These are phyloP conservation scores for Puccinia coronata DNA, from an alignment of 1,284 basidiomycete species.

Conservation along the genomic window DNA sequence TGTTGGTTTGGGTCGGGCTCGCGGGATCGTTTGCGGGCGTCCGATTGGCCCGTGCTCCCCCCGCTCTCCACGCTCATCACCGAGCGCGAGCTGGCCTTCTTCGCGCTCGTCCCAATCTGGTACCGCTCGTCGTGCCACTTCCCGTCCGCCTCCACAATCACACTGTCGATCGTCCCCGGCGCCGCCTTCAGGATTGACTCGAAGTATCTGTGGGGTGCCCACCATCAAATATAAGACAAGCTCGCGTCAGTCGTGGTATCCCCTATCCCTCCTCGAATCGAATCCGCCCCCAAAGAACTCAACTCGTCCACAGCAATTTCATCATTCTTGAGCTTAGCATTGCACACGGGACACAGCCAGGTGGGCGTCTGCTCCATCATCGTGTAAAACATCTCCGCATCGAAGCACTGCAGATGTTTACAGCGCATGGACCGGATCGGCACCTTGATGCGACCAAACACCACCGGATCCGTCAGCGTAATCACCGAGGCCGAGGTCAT, in stretches of 20 bases:
- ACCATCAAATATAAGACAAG: slow-evolving; percentile 28
- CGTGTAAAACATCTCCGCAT: slow-evolving; percentile 88
- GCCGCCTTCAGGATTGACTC: slow-evolving; percentile 75
- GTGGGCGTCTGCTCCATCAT: slow-evolving; percentile 96
- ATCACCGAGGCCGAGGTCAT: slow-evolving; percentile 68
- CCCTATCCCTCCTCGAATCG: not conserved
- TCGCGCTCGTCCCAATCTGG: slow-evolving; percentile 69
- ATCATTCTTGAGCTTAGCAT: slow-evolving; percentile 72
- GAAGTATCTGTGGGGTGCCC: slow-evolving; percentile 67
- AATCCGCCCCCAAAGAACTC: not conserved
- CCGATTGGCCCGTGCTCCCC: not conserved
- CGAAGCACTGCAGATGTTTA: slow-evolving; percentile 92
- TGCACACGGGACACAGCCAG: slow-evolving; percentile 95
- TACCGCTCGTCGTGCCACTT: slow-evolving; percentile 92
- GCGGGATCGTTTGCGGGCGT: no score
- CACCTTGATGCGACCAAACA: slow-evolving; percentile 79
- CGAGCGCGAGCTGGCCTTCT: not conserved
- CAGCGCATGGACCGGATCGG: slow-evolving; percentile 84
- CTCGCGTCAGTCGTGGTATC: not conserved
- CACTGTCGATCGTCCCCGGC: slow-evolving; percentile 80
- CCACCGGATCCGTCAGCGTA: slow-evolving; percentile 89
- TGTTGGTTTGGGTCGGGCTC: no score
- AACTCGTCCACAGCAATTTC: slow-evolving; percentile 90
- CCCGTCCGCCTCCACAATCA: slow-evolving; percentile 88
- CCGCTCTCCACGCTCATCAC: slow-evolving; percentile 8